Base-by-base conservation (phyloP, 1,284 basidiomycete species). In the Ustilago esculenta region DNA sequence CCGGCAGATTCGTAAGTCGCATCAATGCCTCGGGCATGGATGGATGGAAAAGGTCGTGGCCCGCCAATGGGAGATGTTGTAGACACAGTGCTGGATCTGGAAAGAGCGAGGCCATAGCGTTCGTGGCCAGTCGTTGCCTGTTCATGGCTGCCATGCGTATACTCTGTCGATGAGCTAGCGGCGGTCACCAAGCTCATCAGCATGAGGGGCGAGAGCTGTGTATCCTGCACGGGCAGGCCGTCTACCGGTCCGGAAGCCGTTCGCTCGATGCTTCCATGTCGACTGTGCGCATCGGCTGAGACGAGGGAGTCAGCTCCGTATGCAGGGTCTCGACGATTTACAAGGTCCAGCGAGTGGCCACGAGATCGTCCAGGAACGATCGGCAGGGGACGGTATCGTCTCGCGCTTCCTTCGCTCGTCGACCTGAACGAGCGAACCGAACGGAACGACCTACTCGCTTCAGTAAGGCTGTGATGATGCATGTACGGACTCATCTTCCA, bases 131-230 rank as follows among this genome's bases (percentile, higher is more conserved):
- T 12, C 6, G 17, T 18, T 4, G 48, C n/a, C 23, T 15, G 42
- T 18, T 46, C 59, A 10, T 35, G 47, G 23, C 52, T 55, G 29
- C 37, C 45, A 20, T 44, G 47, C n/a, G 52, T 47, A 27, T 39
- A 43, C 44, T 47, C 29, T 2, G 52, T 55, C 2, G 52, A 43
- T 14, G 59, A 51, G 27, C 35, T 51, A 3, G 43, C 52, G 20
- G 48, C 59, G 8, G 46, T 40, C 6, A 55, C 59, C 59, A 63
- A 55, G 3, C 59, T 52, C 47, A 42, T 55, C 2, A 36, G 33
- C 59, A 56, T 56, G 23, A 56, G 44, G 5, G 59, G 52, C 29
- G 43, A 54, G 12, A 50, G 29, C 6, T 57, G 54, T 17, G 30
- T 32, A 9, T 50, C 46, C 14, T 17, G 51, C 17, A 34, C 14